phyloP scores from a whole-genome alignment of 1,284 basidiomycete genomes.

The Boletus mariae region DNA sequence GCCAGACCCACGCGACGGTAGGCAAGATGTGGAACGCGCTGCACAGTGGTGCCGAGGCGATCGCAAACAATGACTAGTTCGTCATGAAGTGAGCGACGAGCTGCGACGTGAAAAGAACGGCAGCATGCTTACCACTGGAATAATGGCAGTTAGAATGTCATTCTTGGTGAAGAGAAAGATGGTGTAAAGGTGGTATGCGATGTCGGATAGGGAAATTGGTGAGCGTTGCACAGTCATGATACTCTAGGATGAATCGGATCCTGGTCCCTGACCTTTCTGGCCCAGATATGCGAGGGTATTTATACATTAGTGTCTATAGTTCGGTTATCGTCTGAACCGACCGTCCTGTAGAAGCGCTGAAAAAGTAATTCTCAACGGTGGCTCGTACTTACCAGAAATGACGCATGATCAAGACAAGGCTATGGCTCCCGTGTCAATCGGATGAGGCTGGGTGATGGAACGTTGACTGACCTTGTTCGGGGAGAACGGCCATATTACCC shows the following conservation, averaged over 20 bases:
- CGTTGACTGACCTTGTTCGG: neutral
- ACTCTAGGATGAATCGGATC: neutral
- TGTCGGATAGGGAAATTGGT: slow-evolving; percentile 8
- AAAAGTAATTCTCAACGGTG: neutral
- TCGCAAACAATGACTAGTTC: slow-evolving; percentile 37
- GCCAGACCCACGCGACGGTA: slow-evolving; percentile 41
- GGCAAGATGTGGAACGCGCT: slow-evolving; percentile 23
- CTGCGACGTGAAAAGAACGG: neutral
- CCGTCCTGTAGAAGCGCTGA: neutral
- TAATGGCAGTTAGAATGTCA: slow-evolving; percentile 38
- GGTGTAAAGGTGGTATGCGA: slow-evolving; percentile 29
- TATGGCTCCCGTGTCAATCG: neutral
- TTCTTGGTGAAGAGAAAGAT: slow-evolving; percentile 41
- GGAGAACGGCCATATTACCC: neutral
- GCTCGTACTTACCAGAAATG: neutral
- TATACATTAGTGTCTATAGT: slow-evolving; percentile 9
- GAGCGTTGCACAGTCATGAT: slow-evolving; percentile 17
- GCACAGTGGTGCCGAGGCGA: slow-evolving; percentile 32
- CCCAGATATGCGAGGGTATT: neutral
- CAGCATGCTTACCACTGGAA: slow-evolving; percentile 36
- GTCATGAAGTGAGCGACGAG: slow-evolving; percentile 3
- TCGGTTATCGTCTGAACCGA: slow-evolving; percentile 1
- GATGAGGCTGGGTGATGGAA: neutral
- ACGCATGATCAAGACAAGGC: neutral
- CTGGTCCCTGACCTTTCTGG: neutral